Base-by-base conservation (phyloP, 148 eudicot genomes). In the Selenicereus undatus region DNA sequence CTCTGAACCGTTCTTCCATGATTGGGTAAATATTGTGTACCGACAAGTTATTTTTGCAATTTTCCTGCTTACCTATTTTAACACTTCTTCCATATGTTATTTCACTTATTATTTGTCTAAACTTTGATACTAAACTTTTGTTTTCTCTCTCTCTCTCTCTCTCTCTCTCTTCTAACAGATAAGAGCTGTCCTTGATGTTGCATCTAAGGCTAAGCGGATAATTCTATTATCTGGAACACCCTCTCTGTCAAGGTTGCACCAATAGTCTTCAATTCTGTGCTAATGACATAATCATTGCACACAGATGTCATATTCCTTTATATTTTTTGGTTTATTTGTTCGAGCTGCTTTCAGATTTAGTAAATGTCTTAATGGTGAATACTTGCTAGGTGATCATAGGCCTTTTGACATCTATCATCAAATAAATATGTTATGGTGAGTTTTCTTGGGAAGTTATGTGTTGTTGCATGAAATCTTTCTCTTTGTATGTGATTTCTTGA, bases 371-470 rank as follows among this genome's bases (percentile, higher is more conserved):
- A 54, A 78, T 78, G 71, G 69, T 78, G 82, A 70, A 69, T 88
- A 82, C 86, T 79, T 90, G 91, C 91, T 96, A 91, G 94, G 93
- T 94, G 94, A 89, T 88, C 80, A 88, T 89, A 97, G 99, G 87
- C 99, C 99, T 43, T 97, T 85, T 85, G 99, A 97, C 91, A 94
- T 97, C 73, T 97, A 89, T 83, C 98, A 97, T 90, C 99, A 97
- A 88, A 90, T 97, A 86, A 88, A 94, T 85, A 94, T 97, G 84
- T 82, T 97, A 75, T 97, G 99, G 99, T 97, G 88, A 92, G 91
- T 78, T 80, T 81, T 32, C 78, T 26, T 68, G 58, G 3, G 43
- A 77, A 39, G 45, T 72, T 73, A 72, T 79, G 29, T 58, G 72
- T 79, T 81, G 80, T n/a, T 35, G 68, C 11, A 62, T 71, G 52